Evolutionary conservation across 2,329 filamentous ascomycete genomes (phyloP).

Genomic region (Grosmannia clavigera): DNA sequence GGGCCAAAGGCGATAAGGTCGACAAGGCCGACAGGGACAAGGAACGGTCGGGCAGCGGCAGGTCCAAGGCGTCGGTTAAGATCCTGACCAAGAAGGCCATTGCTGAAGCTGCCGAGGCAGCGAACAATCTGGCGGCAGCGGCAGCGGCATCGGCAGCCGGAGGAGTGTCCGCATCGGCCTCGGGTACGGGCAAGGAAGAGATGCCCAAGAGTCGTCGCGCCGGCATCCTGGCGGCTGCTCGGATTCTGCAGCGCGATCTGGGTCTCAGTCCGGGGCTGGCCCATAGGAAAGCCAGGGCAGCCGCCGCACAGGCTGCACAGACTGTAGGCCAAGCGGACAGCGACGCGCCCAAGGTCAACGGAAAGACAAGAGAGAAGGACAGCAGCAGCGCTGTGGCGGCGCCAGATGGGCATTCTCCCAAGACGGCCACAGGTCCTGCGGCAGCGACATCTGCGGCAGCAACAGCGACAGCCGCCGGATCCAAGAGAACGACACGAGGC

Average conservation of each 20-base stretch:
- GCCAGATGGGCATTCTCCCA: no score
- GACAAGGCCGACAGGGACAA: slow-evolving; percentile 13
- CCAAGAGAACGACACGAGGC: background rate
- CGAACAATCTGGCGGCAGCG: slow-evolving; percentile 28
- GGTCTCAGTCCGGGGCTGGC: slow-evolving; percentile 52
- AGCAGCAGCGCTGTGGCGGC: background rate
- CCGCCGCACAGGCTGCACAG: slow-evolving; percentile 40
- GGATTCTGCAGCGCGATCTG: slow-evolving; percentile 53
- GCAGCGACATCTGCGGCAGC: background rate
- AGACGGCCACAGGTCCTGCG: background rate
- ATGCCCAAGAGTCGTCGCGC: slow-evolving; percentile 43
- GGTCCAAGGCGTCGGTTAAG: slow-evolving; percentile 46
- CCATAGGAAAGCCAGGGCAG: slow-evolving; percentile 41
- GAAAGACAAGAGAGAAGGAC: background rate
- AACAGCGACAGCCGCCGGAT: background rate
- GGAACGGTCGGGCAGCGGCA: slow-evolving; percentile 30
- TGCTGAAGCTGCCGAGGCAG: slow-evolving; percentile 34
- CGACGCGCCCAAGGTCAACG: background rate
- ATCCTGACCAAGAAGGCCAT: slow-evolving; percentile 49
- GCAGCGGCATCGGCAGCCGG: slow-evolving; percentile 25
- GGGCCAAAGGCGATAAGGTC: background rate
- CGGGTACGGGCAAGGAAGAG: slow-evolving; percentile 21
- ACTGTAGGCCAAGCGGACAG: slow-evolving; percentile 5
- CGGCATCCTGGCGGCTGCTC: slow-evolving; percentile 50
- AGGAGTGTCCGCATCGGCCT: slow-evolving; percentile 32